Evolutionary conservation across 352 stramenopile genomes (phyloP), one percentile per base, ranked within the genome.

Genomic region (Phytophthora pisi): DNA sequence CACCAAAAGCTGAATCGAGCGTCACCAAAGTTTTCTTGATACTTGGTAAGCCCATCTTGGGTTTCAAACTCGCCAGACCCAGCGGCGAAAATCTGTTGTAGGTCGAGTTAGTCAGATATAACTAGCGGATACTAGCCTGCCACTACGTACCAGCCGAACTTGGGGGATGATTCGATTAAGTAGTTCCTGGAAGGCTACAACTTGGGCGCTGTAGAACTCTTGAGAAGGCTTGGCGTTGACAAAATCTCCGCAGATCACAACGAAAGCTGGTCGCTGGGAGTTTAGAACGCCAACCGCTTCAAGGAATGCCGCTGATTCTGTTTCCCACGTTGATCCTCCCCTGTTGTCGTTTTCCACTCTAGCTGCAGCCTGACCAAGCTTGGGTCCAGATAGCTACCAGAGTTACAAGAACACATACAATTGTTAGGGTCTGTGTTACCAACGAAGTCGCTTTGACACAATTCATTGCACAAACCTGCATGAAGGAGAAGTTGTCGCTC

Each of bases 1-100:
- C n/a, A 92, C 88, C 88, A 96, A 57, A 96, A 94, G 54, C 80
- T 89, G 60, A 88, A 95, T 59, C 66, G 71, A 13, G 82, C 63
- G 46, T 91, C 82, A 13, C 88, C 88, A 72, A 94, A 96, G 18
- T 69, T 24, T 49, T 64, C 36, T 36, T 83, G 51, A 31, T 93
- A 91, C 30, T 64, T 56, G 9, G 53, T 51, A 5, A 82, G 30
- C 43, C 64, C 47, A 42, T 63, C 51, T 47, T 23, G 52, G 42
- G 61, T 50, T 6, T 47, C 28, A 30, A 77, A 66, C 40, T 68
- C 45, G 24, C 65, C 63, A 8, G 73, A 73, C 8, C 77, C 81
- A 31, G 75, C 54, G 49, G 82, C 74, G 66, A 92, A 88, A 8
- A 92, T 68, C 82, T 92, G 23, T 47, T 42, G 9, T 18, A 50